A percentile compares a stretch with the other conserved stretches of the same genome.
These are phyloP conservation scores for Aspergillus vadensis DNA, from an alignment of 2,329 filamentous ascomycete genomes.

Conservation along the genomic window DNA sequence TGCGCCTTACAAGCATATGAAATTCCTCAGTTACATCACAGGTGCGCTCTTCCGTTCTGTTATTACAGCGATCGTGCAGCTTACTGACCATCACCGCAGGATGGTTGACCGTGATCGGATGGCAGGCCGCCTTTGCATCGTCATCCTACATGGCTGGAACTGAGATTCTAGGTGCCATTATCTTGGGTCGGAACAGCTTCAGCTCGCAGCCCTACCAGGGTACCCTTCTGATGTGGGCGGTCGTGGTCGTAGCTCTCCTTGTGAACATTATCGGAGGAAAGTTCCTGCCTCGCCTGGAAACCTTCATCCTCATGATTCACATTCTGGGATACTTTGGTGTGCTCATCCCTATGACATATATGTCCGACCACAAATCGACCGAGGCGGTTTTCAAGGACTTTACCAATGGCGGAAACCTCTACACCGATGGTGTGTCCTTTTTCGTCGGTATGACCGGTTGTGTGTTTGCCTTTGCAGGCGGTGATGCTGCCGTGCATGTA, in stretches of 20 bases:
- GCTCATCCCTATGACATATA: constrained; percentile 49
- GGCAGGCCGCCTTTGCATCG: constrained; percentile 46
- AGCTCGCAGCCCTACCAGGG: constrained; percentile 49
- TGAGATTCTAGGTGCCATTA: constrained; percentile 38
- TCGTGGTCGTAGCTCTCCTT: constrained; percentile 40
- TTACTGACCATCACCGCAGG: constrained; percentile 21
- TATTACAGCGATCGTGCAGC: neutral
- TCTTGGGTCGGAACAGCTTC: constrained; percentile 42
- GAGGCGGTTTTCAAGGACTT: constrained; percentile 52
- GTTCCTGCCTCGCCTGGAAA: constrained; percentile 51
- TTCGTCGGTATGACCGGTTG: constrained; percentile 39
- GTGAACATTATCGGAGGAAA: constrained; percentile 49
- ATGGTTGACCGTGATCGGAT: constrained; percentile 48
- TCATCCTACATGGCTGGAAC: constrained; percentile 36
- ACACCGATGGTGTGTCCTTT: constrained; percentile 44
- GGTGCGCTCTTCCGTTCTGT: constrained; percentile 18
- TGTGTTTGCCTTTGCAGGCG: constrained; percentile 42
- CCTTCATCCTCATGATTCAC: constrained; percentile 52
- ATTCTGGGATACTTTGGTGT: constrained; percentile 56
- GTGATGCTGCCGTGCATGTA: constrained; percentile 43
- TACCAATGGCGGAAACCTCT: constrained; percentile 48
- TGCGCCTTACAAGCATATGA: constrained; percentile 37
- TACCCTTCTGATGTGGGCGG: constrained; percentile 51
- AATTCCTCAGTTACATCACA: constrained; percentile 43
- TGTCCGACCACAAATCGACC: constrained; percentile 39